Evolutionary conservation across 140 eudicot genomes (phyloP).

Genomic region (Bidens hawaiensis): DNA sequence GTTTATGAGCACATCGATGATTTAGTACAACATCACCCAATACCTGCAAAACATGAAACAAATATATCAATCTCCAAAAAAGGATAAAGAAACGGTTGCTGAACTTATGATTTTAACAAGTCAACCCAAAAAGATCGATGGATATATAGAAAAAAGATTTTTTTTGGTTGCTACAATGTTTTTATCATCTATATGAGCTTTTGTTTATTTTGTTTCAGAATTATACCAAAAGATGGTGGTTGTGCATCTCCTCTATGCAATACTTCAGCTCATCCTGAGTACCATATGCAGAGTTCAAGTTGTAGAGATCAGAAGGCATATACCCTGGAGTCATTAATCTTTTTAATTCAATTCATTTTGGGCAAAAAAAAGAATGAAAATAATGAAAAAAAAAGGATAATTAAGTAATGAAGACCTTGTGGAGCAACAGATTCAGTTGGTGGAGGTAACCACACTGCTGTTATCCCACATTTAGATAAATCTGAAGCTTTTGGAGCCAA

Average conservation of each 20-base stretch:
- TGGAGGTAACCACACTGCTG: conserved; percentile 81
- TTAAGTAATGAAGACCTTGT: conserved; percentile 37
- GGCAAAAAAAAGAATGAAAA: neutral
- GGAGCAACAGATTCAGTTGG: conserved; percentile 74
- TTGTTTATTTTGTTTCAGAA: neutral
- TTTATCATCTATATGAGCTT: neutral
- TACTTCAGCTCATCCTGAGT: conserved; percentile 51
- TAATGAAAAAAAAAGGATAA: neutral
- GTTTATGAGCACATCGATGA: conserved; percentile 80
- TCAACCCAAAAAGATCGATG: neutral
- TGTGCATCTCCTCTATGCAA: conserved; percentile 65
- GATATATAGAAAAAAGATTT: neutral
- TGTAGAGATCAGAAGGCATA: conserved; percentile 70
- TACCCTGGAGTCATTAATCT: conserved; percentile 43
- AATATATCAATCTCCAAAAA: neutral
- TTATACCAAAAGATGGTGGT: conserved; percentile 54
- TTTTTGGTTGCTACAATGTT: neutral
- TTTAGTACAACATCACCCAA: conserved; percentile 76
- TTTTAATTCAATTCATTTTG: neutral
- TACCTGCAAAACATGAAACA: conserved; percentile 38
- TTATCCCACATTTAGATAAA: conserved; percentile 56
- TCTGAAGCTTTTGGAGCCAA: conserved; percentile 61
- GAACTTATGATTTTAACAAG: neutral
- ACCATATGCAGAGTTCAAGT: conserved; percentile 62
- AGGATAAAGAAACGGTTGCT: conserved; percentile 5